Base-by-base conservation (phyloP, 2,329 filamentous ascomycete species). In the Hypoxylon sp. region DNA sequence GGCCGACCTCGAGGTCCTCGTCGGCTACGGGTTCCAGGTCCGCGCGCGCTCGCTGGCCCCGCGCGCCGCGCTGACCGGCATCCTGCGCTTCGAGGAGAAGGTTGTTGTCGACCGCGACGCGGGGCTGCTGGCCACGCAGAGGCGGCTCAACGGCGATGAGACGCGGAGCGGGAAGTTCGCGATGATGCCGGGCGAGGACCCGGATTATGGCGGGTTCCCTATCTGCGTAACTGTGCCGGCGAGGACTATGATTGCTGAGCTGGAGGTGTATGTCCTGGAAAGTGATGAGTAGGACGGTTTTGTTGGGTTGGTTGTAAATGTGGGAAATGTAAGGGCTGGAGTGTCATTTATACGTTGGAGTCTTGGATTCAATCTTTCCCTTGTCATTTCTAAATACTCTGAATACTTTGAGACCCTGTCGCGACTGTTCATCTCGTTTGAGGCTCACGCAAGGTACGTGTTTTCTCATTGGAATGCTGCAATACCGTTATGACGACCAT, bases 1-100 rank as follows among this genome's bases (percentile, higher is more conserved):
- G 26, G 42, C 27, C 26, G 42, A 46, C 42, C 35, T 33, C 18
- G 42, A 46, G 13, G 15, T 33, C 17, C 42, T 46, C 10, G 15
- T 46, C 27, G 42, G 42, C 20, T 46, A 27, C 27, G 42, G 42
- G 15, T 46, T 46, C 42, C 42, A 46, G 17, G 42, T 46, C 10
- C 42, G 42, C 1, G 27, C 18, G 17, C 20, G 13, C 4, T 46
- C 42, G 18, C 10, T 23, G 13, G 21, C 24, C 7, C 27, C 42
- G 4, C 18, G 13, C 17, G 27, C 42, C 11, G 35, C 42, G 3
- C 35, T 46, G 17, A 46, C 42, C 18, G 42, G 42, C 8, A 46
- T 46, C 42, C 27, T 46, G 23, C 23, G 27, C 2, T 46, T 46
- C 18, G 23, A 46, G 17, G 42, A 46, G 27, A 46, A 46, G 27